Conservation (phyloP, 83 land plant genomes). For the Thuja plicata region DNA sequence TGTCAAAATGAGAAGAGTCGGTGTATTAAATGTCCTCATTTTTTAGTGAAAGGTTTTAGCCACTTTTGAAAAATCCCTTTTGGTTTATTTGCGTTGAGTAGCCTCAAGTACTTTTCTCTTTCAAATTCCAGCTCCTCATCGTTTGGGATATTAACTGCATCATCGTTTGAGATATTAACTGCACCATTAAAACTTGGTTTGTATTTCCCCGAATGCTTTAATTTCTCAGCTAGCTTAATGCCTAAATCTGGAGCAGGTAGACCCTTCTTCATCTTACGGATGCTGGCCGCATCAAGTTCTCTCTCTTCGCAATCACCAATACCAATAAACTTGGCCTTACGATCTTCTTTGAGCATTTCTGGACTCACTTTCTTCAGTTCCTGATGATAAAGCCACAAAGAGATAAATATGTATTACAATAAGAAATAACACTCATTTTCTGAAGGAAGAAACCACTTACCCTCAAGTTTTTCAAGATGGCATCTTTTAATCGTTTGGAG, state of each 20-base stretch:
- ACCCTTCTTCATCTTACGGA: constrained; percentile 78
- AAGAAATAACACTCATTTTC: neutral
- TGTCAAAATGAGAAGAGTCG: neutral
- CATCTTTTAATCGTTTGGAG: constrained; percentile 62
- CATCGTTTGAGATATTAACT: constrained; percentile 27
- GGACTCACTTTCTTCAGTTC: constrained; percentile 34
- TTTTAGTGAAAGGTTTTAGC: neutral
- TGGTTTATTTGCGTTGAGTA: neutral
- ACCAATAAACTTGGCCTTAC: constrained; percentile 31
- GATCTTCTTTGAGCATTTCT: constrained; percentile 23
- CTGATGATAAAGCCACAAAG: constrained; percentile 15
- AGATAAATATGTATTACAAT: neutral
- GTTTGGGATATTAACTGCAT: constrained; percentile 30
- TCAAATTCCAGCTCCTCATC: constrained; percentile 14
- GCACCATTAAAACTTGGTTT: constrained; percentile 33
- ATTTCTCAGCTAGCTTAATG: too few relatives aligned
- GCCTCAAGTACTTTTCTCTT: neutral
- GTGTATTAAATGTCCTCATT: constrained; percentile 1
- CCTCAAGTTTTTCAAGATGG: constrained; percentile 59
- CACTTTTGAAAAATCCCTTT: neutral
- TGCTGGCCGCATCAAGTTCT: constrained; percentile 34
- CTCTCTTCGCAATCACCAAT: constrained; percentile 15
- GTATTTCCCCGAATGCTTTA: neutral
- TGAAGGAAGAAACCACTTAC: constrained; percentile 30
- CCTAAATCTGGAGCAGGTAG: constrained; percentile 19